Evolutionary conservation across 2,329 filamentous ascomycete genomes (phyloP).

Genomic region (Aspergillus sp.): DNA sequence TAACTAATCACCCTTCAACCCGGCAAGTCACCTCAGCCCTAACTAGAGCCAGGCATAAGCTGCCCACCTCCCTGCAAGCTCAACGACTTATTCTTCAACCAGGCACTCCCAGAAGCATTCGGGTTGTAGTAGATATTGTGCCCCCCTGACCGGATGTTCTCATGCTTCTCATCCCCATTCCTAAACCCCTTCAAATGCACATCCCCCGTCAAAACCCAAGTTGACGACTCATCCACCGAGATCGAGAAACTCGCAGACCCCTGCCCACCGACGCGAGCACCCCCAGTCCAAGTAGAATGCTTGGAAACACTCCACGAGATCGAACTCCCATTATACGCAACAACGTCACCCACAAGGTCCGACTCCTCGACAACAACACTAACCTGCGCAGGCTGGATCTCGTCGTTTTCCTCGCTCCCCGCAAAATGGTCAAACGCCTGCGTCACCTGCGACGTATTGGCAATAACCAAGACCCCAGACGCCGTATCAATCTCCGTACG

Average conservation of each 20-base stretch:
- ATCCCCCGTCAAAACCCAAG: not conserved
- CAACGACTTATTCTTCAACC: not conserved
- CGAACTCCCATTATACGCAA: constrained; percentile 32
- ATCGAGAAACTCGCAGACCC: not conserved
- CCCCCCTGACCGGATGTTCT: not conserved
- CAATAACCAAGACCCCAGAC: not conserved
- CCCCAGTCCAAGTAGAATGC: constrained; percentile 17
- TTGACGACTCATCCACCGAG: not conserved
- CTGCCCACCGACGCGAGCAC: not conserved
- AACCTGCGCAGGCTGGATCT: not conserved
- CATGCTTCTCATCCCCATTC: not conserved
- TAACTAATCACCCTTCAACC: no score
- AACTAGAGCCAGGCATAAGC: no score
- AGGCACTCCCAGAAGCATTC: not conserved
- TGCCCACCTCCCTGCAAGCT: no score
- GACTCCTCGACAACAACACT: constrained; percentile 23
- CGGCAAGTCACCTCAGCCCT: no score
- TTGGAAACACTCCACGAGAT: constrained; percentile 15
- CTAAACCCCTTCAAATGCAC: not conserved
- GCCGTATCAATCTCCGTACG: not conserved
- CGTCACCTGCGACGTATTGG: not conserved
- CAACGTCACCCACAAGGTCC: constrained; percentile 28
- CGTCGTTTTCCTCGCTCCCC: not conserved
- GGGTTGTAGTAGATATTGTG: not conserved
- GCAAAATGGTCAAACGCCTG: not conserved